Base-by-base conservation (phyloP, 192 early-diverging fungal species). In the Entophlyctis helioformis region DNA sequence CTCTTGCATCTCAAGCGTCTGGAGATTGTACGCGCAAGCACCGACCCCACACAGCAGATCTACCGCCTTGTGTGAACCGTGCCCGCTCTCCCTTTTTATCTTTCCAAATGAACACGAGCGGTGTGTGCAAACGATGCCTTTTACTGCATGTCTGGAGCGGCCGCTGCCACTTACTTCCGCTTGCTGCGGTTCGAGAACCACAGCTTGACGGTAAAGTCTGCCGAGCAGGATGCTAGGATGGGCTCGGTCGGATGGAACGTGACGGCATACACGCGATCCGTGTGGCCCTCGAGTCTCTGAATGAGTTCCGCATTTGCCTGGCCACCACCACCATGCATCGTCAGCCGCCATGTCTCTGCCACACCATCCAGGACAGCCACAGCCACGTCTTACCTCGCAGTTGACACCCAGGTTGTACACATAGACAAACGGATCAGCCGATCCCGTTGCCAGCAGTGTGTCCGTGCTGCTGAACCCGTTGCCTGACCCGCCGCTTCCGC, bases 211-310 rank as follows among this genome's bases (percentile, higher is more conserved):
- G 78, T 83, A 51, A 69, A 80, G 48, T 91, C 87, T 15, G 87
- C 85, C n/a, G 85, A 88, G 42, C 87, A 83, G 10, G 71, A 83
- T 3, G 81, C 83, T 21, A 91, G 57, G 11, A 84, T 79, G 26
- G 87, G 82, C 49, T 96, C 89, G 1, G 72, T 67, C 5, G 90
- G 89, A 57, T 93, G 90, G 37, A 91, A 93, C 29, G 85, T 76
- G 15, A 87, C 85, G 0, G 85, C 82, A 64, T 96, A 96, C 1
- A 96, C 92, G 36, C 87, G 70, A 48, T 93, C 90, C 11, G 87
- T 85, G 47, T 96, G 92, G 4, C 92, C 92, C 60, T 90, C 86
- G 33, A 93, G 63, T 35, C 82, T 64, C 54, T 96, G 92, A 29
- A 51, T 16, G 22, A 73, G 40, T 37, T 69, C 63, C 9, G 47